phyloP scores from a whole-genome alignment of 805 yeast genomes.

The Metschnikowia reukaufii region DNA sequence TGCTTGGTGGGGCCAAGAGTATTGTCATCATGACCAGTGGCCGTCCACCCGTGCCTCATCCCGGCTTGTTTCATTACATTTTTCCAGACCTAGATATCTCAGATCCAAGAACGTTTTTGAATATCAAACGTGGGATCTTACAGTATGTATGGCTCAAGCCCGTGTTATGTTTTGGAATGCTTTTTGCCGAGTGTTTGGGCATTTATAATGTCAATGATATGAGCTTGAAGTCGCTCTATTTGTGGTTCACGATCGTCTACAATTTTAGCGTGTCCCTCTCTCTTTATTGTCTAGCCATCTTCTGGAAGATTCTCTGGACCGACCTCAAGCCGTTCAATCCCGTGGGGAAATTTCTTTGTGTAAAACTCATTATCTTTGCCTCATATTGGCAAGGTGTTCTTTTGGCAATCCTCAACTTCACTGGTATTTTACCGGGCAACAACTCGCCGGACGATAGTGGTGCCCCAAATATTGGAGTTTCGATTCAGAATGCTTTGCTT shows the following conservation, averaged over 20 bases:
- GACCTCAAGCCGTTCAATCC: constrained; percentile 83
- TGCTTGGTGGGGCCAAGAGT: constrained; percentile 89
- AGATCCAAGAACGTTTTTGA: constrained; percentile 77
- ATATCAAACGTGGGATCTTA: constrained; percentile 77
- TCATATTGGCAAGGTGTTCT: constrained; percentile 95
- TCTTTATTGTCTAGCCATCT: constrained; percentile 79
- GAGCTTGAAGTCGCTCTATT: constrained; percentile 48
- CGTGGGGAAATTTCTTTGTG: constrained; percentile 89
- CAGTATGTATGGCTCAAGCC: constrained; percentile 98
- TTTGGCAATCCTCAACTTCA: constrained; percentile 51
- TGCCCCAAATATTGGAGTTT: constrained; percentile 47
- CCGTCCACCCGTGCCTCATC: constrained; percentile 67
- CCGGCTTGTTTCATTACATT: constrained; percentile 52
- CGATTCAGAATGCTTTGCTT: constrained; percentile 74
- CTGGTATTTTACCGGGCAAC: constrained; percentile 44
- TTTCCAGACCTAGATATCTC: constrained; percentile 71
- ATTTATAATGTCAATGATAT: constrained; percentile 52
- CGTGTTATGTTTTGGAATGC: constrained; percentile 58
- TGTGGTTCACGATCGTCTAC: constrained; percentile 70
- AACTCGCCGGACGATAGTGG: constrained; percentile 24
- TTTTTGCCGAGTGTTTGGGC: constrained; percentile 48
- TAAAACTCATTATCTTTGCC: constrained; percentile 90
- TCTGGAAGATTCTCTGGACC: constrained; percentile 85
- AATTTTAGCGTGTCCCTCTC: constrained; percentile 81
- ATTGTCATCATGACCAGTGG: constrained; percentile 74